These are phyloP conservation scores for Didymella keratinophila DNA, from an alignment of 2,329 filamentous ascomycete species.

Conservation along the genomic window DNA sequence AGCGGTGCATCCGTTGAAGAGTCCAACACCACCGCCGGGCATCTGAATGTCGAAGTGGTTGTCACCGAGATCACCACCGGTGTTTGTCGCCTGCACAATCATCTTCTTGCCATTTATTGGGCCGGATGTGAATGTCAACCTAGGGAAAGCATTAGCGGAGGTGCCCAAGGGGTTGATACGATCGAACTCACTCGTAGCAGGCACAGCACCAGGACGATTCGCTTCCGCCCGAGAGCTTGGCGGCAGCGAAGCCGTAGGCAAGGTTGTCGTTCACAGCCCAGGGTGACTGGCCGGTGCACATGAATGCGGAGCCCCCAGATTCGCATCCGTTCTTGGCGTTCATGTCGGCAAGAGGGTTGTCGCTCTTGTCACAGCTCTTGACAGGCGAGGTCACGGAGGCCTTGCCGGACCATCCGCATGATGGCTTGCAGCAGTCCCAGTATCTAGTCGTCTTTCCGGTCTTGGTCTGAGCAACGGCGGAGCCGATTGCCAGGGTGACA, in stretches of 20 bases:
- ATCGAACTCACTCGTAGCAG: constrained; percentile 61
- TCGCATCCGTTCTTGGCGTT: constrained; percentile 62
- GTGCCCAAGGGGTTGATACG: background rate
- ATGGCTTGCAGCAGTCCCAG: constrained; percentile 74
- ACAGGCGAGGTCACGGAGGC: constrained; percentile 62
- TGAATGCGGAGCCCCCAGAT: constrained; percentile 62
- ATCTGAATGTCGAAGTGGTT: constrained; percentile 52
- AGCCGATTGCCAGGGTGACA: constrained; percentile 36
- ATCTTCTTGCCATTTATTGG: constrained; percentile 66
- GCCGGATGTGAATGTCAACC: constrained; percentile 65
- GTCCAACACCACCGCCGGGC: constrained; percentile 48
- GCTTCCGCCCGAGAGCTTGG: constrained; percentile 60
- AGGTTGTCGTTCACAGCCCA: constrained; percentile 66
- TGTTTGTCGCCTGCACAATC: constrained; percentile 71
- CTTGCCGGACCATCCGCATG: constrained; percentile 68
- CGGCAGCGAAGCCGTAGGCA: constrained; percentile 72
- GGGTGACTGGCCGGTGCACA: constrained; percentile 67
- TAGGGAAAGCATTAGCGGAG: constrained; percentile 24
- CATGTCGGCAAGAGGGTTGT: constrained; percentile 63
- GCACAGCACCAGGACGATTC: constrained; percentile 71
- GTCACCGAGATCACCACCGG: constrained; percentile 53
- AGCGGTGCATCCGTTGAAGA: constrained; percentile 46
- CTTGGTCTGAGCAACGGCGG: constrained; percentile 36
- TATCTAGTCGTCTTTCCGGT: constrained; percentile 49
- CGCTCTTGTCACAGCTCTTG: constrained; percentile 63